Evolutionary conservation across 306 rosid genomes (phyloP).

Genomic region (Cajanus cajan): DNA sequence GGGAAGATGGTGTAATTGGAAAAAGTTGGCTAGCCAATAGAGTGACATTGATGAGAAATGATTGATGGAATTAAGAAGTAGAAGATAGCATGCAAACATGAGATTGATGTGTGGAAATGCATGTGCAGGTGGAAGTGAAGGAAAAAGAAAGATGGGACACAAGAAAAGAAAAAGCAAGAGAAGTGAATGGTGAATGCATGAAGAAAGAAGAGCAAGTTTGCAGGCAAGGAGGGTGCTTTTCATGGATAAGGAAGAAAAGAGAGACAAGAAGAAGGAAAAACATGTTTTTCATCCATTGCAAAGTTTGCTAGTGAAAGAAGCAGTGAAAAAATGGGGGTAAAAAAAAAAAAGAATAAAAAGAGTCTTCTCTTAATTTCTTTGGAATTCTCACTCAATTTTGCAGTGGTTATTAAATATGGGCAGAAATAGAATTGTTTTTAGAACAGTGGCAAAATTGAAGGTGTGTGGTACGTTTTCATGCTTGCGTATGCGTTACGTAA

Average conservation of each 20-base stretch:
- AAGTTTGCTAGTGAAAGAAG: slow-evolving; percentile 50
- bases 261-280: slow-evolving; percentile 51
- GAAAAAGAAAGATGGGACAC: slow-evolving; percentile 51
- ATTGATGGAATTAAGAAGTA: background rate
- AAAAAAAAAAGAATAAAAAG: too few relatives aligned
- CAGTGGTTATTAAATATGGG: slow-evolving; percentile 5
- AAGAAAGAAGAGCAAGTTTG: slow-evolving; percentile 30
- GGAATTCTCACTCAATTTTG: slow-evolving; percentile 25
- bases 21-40: too few relatives aligned
- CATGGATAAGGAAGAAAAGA: slow-evolving; percentile 76
- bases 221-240: slow-evolving; percentile 61
- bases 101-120: slow-evolving; percentile 32
- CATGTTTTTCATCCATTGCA: slow-evolving; percentile 39
- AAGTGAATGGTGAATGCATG: slow-evolving; percentile 26
- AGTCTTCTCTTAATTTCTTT: background rate
- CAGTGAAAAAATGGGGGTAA: too few relatives aligned
- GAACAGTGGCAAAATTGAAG: slow-evolving; percentile 22
- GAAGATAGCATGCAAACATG: slow-evolving; percentile 10
- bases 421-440: background rate
- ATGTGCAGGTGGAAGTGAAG: slow-evolving; percentile 63
- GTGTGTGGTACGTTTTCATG: background rate
- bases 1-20: too few relatives aligned
- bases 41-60: background rate
- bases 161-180: slow-evolving; percentile 34
- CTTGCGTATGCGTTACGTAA: background rate